Conservation (phyloP, 805 yeast genomes). For the Starmerella khaoyaiensis region DNA sequence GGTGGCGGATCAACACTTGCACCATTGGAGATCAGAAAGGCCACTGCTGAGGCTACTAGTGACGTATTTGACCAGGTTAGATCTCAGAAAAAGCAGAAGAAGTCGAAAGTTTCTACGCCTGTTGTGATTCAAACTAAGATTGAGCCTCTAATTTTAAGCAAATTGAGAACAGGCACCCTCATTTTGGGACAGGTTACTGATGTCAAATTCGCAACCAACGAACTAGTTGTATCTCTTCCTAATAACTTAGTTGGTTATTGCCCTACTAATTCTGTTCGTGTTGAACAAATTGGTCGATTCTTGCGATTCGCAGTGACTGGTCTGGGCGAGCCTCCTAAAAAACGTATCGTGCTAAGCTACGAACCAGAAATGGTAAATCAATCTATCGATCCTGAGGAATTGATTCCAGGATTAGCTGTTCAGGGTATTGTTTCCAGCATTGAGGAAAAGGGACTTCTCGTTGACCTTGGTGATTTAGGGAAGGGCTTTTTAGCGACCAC, state of each 20-base stretch:
- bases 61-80: slow-evolving; percentile 40
- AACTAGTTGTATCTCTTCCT: slow-evolving; percentile 58
- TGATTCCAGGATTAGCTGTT: slow-evolving; percentile 44
- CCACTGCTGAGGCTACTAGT: slow-evolving; percentile 79
- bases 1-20: slow-evolving; percentile 73
- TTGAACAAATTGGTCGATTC: slow-evolving; percentile 66
- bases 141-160: slow-evolving; percentile 50
- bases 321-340: slow-evolving; percentile 30
- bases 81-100: slow-evolving; percentile 27
- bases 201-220: slow-evolving; percentile 40
- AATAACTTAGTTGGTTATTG: slow-evolving; percentile 66
- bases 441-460: slow-evolving; percentile 84
- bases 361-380: slow-evolving; percentile 66
- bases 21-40: slow-evolving; percentile 82
- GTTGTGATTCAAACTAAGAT: slow-evolving; percentile 30
- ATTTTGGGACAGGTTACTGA: slow-evolving; percentile 64
- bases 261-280: slow-evolving; percentile 54
- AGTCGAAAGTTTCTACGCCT: slow-evolving; percentile 23
- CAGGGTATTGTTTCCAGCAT: slow-evolving; percentile 68
- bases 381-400: slow-evolving; percentile 48
- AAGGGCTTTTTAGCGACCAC: slow-evolving; percentile 51
- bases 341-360: slow-evolving; percentile 35
- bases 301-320: slow-evolving; percentile 65
- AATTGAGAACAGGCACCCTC: slow-evolving; percentile 53
- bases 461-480: slow-evolving; percentile 48